Base-by-base conservation (phyloP, 176 grass and related monocot genomes). In the Urochloa ruziziensis region DNA sequence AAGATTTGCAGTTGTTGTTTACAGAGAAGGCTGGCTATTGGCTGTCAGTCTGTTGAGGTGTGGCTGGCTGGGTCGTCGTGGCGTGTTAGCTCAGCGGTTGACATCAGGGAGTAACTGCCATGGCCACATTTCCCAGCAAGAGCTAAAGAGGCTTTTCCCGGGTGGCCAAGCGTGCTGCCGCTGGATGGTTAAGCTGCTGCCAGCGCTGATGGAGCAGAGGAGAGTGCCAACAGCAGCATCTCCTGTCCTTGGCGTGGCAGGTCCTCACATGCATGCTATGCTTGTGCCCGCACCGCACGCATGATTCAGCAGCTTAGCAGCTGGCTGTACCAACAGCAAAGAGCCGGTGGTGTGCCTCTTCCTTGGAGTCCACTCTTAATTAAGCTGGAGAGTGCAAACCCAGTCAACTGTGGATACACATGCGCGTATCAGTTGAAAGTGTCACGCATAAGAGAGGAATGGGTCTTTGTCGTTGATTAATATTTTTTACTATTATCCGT, bases 191-290 rank as follows among this genome's bases (percentile, higher is more conserved):
- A 16, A 57, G 58, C 42, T 80, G 32, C 67, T 24, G 10, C 60
- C 37, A 37, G n/a, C 40, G 43, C 40, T 48, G 65, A 44, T 43
- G 15, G 21, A 56, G 5, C 28, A 33, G n/a, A n/a, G 65, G 2
- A 13, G 44, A 35, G 33, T 32, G 33, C 3, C 11, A 71, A 25
- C 19, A 62, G 36, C 87, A 90, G 49, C 91, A 81, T 80, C 68
- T 52, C 43, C 69, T 72, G 84, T 93, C 88, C 88, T 90, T 82
- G 79, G 11, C 24, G 29, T 87, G 87, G 65, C 88, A 90, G 91
- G 74, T 69, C 29, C 40, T 90, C 91, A 90, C 87, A 86, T 89
- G 86, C 87, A 84, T 92, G 90, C 33, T n/a, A 30, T 56, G 52
- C 46, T 10, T 7, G 39, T 8, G 36, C 4, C 36, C 6, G 36